phyloP scores from a whole-genome alignment of 2,329 filamentous ascomycete genomes.

The Rhynchosporium agropyri region DNA sequence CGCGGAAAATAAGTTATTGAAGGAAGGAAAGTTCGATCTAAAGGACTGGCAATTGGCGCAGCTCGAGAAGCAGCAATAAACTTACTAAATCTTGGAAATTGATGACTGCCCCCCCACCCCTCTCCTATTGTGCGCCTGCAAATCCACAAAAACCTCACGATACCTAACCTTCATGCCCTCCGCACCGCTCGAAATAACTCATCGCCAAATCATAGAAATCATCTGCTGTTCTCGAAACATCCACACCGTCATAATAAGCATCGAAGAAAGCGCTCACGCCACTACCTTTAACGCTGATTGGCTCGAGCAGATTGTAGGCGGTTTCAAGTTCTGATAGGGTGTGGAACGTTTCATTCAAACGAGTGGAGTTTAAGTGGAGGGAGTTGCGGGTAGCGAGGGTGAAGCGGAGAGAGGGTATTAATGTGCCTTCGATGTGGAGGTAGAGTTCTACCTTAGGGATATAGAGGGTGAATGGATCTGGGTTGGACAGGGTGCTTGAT shows the following conservation, averaged over 20 bases:
- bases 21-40: too few species aligned
- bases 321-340: slow-evolving; percentile 25
- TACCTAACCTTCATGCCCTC: slow-evolving; percentile 65
- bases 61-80: too few species aligned
- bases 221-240: slow-evolving; percentile 61
- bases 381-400: slow-evolving; percentile 65
- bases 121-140: slow-evolving; percentile 68
- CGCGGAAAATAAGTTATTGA: too few species aligned
- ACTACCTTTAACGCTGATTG: slow-evolving; percentile 16
- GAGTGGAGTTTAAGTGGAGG: slow-evolving; percentile 36
- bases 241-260: slow-evolving; percentile 77
- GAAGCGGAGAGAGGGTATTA: slow-evolving; percentile 71
- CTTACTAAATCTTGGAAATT: too few species aligned
- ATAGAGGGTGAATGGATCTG: slow-evolving; percentile 56
- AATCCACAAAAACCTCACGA: slow-evolving; percentile 78
- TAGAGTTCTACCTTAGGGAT: slow-evolving; percentile 82
- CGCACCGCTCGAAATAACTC: slow-evolving; percentile 66
- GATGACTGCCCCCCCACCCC: slow-evolving; percentile 50
- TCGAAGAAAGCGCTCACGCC: slow-evolving; percentile 56
- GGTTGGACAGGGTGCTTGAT: slow-evolving; percentile 9
- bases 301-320: slow-evolving; percentile 25
- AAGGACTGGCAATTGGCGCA: too few species aligned
- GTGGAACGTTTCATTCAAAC: slow-evolving; percentile 23
- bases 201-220: slow-evolving; percentile 74
- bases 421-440: slow-evolving; percentile 75